Evolutionary conservation across 2,329 filamentous ascomycete genomes (phyloP).

Genomic region (Zymoseptoria passerinii): DNA sequence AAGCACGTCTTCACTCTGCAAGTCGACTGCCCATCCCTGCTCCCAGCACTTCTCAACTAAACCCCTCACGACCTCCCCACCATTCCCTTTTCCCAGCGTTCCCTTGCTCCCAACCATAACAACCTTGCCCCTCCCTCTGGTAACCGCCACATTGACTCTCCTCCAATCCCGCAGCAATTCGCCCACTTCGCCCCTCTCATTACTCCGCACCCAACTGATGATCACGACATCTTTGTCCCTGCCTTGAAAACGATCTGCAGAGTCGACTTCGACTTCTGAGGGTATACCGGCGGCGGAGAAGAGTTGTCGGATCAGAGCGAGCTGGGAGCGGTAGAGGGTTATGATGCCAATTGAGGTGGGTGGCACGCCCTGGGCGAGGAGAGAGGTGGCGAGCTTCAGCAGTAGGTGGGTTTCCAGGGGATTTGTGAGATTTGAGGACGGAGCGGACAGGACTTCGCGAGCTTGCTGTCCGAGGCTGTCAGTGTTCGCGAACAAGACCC

Average conservation of each 20-base stretch:
- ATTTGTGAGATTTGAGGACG: constrained; percentile 69
- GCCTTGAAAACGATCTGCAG: constrained; percentile 92
- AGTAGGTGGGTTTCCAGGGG: constrained; percentile 70
- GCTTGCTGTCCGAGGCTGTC: constrained; percentile 59
- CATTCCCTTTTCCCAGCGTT: constrained; percentile 1
- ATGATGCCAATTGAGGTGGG: constrained; percentile 81
- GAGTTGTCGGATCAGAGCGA: constrained; percentile 69
- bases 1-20: constrained; percentile 1
- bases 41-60: constrained; percentile 3
- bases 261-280: constrained; percentile 79
- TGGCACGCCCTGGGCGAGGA: constrained; percentile 68
- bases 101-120: constrained; percentile 40
- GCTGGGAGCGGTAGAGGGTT: constrained; percentile 90
- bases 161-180: constrained; percentile 87
- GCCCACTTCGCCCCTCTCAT: constrained; percentile 73
- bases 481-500: constrained; percentile 84
- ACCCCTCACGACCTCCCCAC: not conserved
- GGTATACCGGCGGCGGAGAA: constrained; percentile 40
- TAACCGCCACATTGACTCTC: constrained; percentile 91
- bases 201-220: constrained; percentile 78
- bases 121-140: constrained; percentile 83
- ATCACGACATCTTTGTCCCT: constrained; percentile 91
- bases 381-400: constrained; percentile 68
- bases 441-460: constrained; percentile 53
- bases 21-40: not conserved